Base-by-base conservation (phyloP, 148 eudicot genomes). In the Simmondsia chinensis region DNA sequence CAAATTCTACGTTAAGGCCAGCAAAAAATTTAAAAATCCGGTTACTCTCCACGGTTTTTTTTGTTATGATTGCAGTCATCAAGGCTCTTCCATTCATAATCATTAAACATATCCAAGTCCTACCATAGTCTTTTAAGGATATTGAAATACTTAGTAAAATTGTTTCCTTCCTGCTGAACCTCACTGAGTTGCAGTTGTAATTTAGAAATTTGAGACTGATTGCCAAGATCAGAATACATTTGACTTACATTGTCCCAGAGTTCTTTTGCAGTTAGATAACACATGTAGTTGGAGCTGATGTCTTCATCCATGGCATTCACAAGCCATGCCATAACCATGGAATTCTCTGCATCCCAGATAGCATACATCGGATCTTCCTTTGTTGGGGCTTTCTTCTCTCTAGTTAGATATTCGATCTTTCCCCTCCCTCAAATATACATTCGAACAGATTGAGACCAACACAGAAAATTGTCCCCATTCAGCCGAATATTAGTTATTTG, bases 261-360 rank as follows among this genome's bases (percentile, higher is more conserved):
- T 11, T 35, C 55, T 37, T 36, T 50, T 7, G 55, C 43, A 13
- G 55, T 35, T 10, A 11, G 31, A 22, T 35, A 50, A 13, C 43
- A 50, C 55, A 50, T 50, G 18, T 50, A 50, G 10, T 50, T 36
- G 26, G 31, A 21, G 11, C 33, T 36, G 2, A 50, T 21, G 7
- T 50, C 54, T 15, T 35, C 43, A 5, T 50, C 43, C 43, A 50
- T 50, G 24, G 55, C 33, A 22, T 49, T 49, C 1, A 49, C 41
- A 2, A 49, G 19, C 54, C 40, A 49, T 17, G 40, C 13, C 43
- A 50, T 50, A 2, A 35, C 26, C 55, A 35, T 34, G 19, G 29
- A 34, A 25, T 50, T 37, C 18, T 48, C 27, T 21, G 43, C 43
- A 35, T 50, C 55, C 55, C 55, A 50, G 7, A 14, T 20, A 13